These are phyloP conservation scores for Botryobasidium botryosum DNA, from an alignment of 768 basidiomycete species.

Conservation along the genomic window DNA sequence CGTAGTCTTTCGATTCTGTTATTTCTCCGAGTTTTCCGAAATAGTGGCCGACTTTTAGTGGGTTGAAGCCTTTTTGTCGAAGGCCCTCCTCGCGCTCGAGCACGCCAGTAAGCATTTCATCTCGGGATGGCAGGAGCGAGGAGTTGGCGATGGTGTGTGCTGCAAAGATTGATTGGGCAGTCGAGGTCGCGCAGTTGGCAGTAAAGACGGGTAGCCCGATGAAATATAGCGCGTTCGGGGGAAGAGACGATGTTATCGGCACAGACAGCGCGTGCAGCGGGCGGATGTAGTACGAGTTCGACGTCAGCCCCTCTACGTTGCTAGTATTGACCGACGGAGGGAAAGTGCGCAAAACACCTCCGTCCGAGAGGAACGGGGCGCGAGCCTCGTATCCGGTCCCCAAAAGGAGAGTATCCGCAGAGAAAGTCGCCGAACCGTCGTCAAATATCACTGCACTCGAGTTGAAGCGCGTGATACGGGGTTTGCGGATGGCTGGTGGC, in stretches of 20 bases:
- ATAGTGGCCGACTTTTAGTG: slow-evolving; percentile 35
- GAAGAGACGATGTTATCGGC: slow-evolving; percentile 30
- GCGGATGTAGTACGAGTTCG: slow-evolving; percentile 37
- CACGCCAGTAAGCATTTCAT: slow-evolving; percentile 26
- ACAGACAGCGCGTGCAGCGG: slow-evolving; percentile 39
- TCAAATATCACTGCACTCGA: slow-evolving; percentile 27
- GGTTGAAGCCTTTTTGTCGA: slow-evolving; percentile 30
- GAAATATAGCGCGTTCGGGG: slow-evolving; percentile 36
- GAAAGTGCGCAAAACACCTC: slow-evolving; percentile 7
- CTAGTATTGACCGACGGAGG: not conserved
- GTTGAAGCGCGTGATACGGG: slow-evolving; percentile 35
- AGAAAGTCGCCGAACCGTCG: slow-evolving; percentile 26
- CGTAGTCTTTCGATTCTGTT: slow-evolving; percentile 22
- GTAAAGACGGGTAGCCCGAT: slow-evolving; percentile 34
- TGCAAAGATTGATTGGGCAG: slow-evolving; percentile 33
- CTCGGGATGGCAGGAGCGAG: slow-evolving; percentile 25
- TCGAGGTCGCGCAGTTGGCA: slow-evolving; percentile 31
- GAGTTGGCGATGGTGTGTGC: slow-evolving; percentile 30
- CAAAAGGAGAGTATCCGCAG: slow-evolving; percentile 33
- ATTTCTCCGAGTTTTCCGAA: slow-evolving; percentile 23
- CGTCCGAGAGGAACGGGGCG: slow-evolving; percentile 29
- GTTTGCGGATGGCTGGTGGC: slow-evolving; percentile 15
- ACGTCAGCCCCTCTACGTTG: slow-evolving; percentile 20
- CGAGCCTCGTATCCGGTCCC: slow-evolving; percentile 39
- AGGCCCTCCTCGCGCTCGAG: slow-evolving; percentile 26